Evolutionary conservation across 2,329 filamentous ascomycete genomes (phyloP).

Genomic region (Hypoxylon sp.): DNA sequence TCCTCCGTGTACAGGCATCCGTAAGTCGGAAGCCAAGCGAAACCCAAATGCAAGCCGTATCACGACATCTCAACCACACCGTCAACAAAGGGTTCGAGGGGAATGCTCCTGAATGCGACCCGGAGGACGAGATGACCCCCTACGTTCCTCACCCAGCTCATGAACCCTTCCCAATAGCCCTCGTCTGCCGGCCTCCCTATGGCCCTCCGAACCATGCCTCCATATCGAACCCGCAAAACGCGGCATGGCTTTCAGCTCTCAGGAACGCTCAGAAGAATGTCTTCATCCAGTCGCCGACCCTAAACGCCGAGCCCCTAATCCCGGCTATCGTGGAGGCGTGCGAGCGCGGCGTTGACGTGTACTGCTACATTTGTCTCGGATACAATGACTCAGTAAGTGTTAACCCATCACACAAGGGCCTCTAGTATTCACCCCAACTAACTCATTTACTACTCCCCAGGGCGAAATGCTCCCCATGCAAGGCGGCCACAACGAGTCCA

Average conservation of each 20-base stretch:
- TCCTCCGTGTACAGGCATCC: constrained; percentile 71
- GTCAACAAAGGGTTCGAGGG: constrained; percentile 65
- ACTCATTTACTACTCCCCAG: constrained; percentile 48
- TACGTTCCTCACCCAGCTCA: constrained; percentile 71
- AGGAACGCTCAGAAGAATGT: constrained; percentile 73
- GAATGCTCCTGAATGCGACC: constrained; percentile 68
- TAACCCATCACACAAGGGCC: background rate
- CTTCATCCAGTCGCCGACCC: constrained; percentile 85
- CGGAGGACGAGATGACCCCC: constrained; percentile 74
- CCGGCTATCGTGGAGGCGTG: constrained; percentile 75
- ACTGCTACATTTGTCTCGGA: constrained; percentile 80
- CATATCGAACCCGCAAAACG: constrained; percentile 79
- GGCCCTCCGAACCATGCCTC: constrained; percentile 74
- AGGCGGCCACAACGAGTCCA: constrained; percentile 82
- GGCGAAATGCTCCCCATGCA: constrained; percentile 83
- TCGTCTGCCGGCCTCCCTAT: constrained; percentile 79
- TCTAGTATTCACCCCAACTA: background rate
- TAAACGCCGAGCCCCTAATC: constrained; percentile 79
- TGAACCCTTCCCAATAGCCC: constrained; percentile 76
- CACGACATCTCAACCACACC: constrained; percentile 76
- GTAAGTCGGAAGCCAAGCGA: constrained; percentile 67
- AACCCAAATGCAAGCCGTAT: constrained; percentile 70
- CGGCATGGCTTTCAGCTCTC: constrained; percentile 79
- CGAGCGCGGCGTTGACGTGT: constrained; percentile 77
- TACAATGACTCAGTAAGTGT: constrained; percentile 77